Percentiles rank a stretch among this genome's conserved stretches.
Evolutionary conservation across 768 basidiomycete genomes (phyloP).

Genomic region (Ramaria sp.): DNA sequence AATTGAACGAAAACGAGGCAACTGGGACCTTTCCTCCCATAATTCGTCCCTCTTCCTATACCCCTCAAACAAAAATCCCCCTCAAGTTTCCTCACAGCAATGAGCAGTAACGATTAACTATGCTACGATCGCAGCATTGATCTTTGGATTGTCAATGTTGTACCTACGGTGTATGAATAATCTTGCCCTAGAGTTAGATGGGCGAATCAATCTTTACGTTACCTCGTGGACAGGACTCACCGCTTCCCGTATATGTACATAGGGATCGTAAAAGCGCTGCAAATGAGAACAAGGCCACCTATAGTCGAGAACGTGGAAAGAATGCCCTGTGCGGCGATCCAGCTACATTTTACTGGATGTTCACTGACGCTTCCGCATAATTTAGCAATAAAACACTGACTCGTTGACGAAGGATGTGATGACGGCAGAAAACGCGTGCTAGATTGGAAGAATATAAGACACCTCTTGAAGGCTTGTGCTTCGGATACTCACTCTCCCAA

Average conservation of each 20-base stretch:
- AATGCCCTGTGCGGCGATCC: slow-evolving; percentile 8
- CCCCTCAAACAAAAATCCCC: too few species aligned
- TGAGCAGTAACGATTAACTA: too few species aligned
- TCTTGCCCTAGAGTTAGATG: background rate
- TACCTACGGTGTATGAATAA: slow-evolving; percentile 8
- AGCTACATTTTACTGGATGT: background rate
- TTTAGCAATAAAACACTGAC: background rate
- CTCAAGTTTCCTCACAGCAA: too few species aligned
- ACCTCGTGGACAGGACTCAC: background rate
- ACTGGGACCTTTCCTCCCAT: too few species aligned
- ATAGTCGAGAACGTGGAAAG: slow-evolving; percentile 8
- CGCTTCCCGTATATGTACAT: slow-evolving; percentile 10
- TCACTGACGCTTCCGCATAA: background rate
- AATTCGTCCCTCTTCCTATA: too few species aligned
- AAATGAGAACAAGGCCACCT: slow-evolving; percentile 6
- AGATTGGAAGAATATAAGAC: background rate
- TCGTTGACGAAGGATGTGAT: slow-evolving; percentile 4
- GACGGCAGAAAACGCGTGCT: slow-evolving; percentile 5
- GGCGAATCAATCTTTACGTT: background rate
- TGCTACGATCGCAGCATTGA: background rate
- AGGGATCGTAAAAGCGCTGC: slow-evolving; percentile 4
- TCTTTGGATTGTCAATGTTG: background rate
- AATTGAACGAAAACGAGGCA: too few species aligned
- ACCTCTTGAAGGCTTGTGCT: background rate
- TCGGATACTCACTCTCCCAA: slow-evolving; percentile 8